Evolutionary conservation across 306 rosid species (phyloP), one percentile per base, ranked within the genome.

Genomic region (Mimosa bimucronata): DNA sequence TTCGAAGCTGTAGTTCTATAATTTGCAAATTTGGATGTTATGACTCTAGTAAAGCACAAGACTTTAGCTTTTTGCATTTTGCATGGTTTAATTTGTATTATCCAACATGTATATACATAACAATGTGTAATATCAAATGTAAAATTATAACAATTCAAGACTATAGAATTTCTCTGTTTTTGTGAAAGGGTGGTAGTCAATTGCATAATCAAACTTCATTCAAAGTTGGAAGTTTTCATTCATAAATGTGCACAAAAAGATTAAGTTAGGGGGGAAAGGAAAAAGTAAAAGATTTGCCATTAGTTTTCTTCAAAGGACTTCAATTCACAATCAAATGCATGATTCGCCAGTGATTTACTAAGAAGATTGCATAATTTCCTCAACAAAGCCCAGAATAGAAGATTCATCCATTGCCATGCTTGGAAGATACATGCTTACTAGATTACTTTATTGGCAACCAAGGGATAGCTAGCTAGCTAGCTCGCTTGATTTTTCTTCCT

Each of bases 31-130:
- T 30, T 62, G 42, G 28, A 44, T 50, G 88, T 37, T 25, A 79
- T 71, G 71, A 78, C 44, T 83, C 86, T 80, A 29, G 73, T 73
- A 21, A 85, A 65, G 75, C 77, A 71, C 6, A 44, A 45, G 25
- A 69, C 1, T 62, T 71, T 80, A 65, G 75, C 38, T 69, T 46
- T 84, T 42, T 26, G 85, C 77, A 38, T 71, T 4, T 45, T 66
- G 73, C 62, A 21, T 21, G 38, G 5, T 34, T 34, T 50, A 8
- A 50, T 50, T 5, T 3, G 19, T 48, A 48, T 48, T 5, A 46
- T 46, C 53, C 53, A n/a, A 46, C 16, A 12, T 0, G 3, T 12
- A 46, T 4, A 45, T 1, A 18, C 8, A 50, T 5, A 50, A 50
- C 21, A 6, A 18, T 18, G 19, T 18, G 58, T 45, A 45, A 45